These are phyloP conservation scores for Colletotrichum siamense DNA, from an alignment of 2,329 filamentous ascomycete genomes.

Conservation along the genomic window DNA sequence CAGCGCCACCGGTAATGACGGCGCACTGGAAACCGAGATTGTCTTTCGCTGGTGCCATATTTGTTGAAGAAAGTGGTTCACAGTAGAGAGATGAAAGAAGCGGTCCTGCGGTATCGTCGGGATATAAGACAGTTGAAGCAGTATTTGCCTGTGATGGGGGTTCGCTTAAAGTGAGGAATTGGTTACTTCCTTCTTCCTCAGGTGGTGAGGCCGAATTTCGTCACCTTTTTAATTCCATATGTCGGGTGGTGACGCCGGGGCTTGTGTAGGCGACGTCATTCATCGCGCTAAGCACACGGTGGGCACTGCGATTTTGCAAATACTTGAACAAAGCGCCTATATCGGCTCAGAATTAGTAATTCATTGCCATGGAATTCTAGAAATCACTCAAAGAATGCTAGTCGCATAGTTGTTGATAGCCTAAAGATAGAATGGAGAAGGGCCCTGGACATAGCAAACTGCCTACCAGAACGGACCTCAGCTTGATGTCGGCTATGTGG, in stretches of 20 bases:
- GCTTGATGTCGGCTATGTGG: neutral
- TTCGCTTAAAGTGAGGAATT: neutral
- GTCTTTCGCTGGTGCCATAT: neutral
- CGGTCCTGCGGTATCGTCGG: neutral
- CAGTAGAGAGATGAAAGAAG: neutral
- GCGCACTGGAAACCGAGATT: conserved; percentile 46
- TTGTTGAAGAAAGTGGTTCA: too few species aligned
- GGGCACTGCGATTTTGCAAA: neutral
- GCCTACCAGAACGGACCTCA: accelerated
- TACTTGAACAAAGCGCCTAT: neutral
- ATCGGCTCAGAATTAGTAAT: neutral
- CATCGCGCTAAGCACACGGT: neutral
- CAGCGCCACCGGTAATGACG: conserved; percentile 55
- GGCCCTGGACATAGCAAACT: neutral
- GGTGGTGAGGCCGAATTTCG: neutral
- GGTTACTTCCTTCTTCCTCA: neutral
- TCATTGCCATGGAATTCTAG: accelerated
- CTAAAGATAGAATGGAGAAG: neutral
- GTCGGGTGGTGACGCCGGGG: neutral
- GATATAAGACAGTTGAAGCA: accelerated
- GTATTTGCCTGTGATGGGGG: accelerated
- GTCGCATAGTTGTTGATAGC: accelerated
- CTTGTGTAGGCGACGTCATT: neutral
- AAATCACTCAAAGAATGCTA: neutral
- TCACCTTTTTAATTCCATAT: neutral